Conservation (phyloP, 2,329 filamentous ascomycete species). For the Cladosporium cucumerinum region DNA sequence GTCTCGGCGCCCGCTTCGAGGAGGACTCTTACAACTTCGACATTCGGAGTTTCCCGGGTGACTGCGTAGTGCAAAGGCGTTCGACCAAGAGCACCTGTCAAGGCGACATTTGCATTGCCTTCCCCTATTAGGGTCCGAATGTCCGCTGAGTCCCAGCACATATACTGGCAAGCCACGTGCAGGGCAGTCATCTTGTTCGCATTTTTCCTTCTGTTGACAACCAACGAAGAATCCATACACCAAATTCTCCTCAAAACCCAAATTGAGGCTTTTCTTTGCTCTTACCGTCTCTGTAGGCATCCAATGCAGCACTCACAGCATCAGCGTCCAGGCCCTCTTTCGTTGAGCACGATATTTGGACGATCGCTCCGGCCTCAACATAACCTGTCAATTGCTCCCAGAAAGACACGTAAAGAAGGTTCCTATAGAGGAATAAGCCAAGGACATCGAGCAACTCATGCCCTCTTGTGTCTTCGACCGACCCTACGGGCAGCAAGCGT, state of each 20-base stretch:
- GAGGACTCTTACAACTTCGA: neutral
- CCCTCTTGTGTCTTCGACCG: neutral
- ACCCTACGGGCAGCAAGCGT: neutral
- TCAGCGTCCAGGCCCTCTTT: neutral
- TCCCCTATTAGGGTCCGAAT: too few species aligned
- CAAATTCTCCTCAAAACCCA: neutral
- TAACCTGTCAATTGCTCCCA: constrained; percentile 6
- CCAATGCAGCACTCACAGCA: constrained; percentile 1
- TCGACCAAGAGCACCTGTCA: too few species aligned
- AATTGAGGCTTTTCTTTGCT: constrained; percentile 9
- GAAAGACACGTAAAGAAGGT: neutral
- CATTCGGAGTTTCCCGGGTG: neutral
- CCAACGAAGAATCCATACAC: neutral
- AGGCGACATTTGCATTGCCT: too few species aligned
- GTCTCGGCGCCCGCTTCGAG: neutral
- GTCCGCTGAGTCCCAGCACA: too few species aligned
- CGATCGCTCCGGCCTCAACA: neutral
- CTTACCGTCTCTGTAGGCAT: constrained; percentile 7
- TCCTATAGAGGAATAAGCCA: neutral
- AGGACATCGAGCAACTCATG: constrained; percentile 12
- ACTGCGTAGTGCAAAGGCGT: too few species aligned
- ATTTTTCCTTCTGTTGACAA: too few species aligned
- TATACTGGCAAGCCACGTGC: too few species aligned
- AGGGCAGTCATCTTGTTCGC: too few species aligned
- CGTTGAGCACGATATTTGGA: neutral